Base-by-base conservation (phyloP, 2,329 filamentous ascomycete genomes). In the Claviceps sorghi region DNA sequence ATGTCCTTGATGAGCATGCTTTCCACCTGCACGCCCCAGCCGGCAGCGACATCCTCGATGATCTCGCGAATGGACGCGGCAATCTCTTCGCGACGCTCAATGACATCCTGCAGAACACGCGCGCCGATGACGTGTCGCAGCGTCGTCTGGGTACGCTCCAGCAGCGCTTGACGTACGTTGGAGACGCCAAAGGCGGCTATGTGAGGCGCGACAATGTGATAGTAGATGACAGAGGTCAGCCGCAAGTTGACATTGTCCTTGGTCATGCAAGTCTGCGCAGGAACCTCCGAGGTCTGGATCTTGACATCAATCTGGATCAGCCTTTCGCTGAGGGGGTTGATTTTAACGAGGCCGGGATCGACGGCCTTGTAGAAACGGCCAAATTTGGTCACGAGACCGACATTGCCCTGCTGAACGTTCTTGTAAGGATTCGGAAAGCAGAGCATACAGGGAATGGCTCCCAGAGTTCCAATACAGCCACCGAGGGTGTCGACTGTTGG, bases 1-100 rank as follows among this genome's bases (percentile, higher is more conserved):
- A 98, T 95, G 69, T 98, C 93, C 74, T 98, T 97, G 79, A 98
- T 91, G 60, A 98, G 82, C 91, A 98, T 98, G 64, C 84, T 90
- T 76, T 97, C 93, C 54, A 97, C 93, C 64, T 88, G 82, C 8
- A 95, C 91, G 71, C 93, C 93, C 93, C 93, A 98, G 55, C 88
- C 88, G 11, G 80, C 75, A 6, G 93, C 91, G 1, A 95, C 93
- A 60, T 96, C 90, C 65, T 97, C 93, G 61, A 98, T 97, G 61
- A 97, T 97, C 70, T 96, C 91, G 57, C 88, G 83, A 57, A 97
- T 97, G 53, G 86, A 93, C 70, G 90, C 84, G 1, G 93, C 93
- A 60, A 98, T 86, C 71, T 98, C 93, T 72, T 98, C 93, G 54
- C 93, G 88, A 54, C 93, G 89, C 75, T 98, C 93, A 61, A 98